phyloP scores from a whole-genome alignment of 2,329 filamentous ascomycete species.

The Scortechinia acanthostroma region DNA sequence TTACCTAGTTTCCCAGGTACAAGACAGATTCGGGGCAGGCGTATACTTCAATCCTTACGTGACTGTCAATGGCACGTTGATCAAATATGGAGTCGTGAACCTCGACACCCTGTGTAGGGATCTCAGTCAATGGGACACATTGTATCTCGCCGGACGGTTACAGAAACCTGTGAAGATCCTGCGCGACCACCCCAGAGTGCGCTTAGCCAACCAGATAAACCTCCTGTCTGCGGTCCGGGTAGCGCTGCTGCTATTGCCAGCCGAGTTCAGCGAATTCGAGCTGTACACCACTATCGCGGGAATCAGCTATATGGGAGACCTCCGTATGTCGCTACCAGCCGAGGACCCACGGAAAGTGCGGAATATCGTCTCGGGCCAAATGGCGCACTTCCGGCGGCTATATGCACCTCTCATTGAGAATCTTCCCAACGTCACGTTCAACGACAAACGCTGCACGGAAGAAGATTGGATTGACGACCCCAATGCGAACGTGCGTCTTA shows the following conservation, averaged over 20 bases:
- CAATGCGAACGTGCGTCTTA: slow-evolving; percentile 57
- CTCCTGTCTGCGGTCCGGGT: slow-evolving; percentile 85
- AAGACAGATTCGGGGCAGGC: slow-evolving; percentile 83
- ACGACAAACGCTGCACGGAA: slow-evolving; percentile 43
- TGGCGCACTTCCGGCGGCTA: slow-evolving; percentile 82
- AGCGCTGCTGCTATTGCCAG: slow-evolving; percentile 77
- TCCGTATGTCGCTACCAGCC: slow-evolving; percentile 84
- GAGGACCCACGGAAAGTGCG: slow-evolving; percentile 88
- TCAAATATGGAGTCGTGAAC: slow-evolving; percentile 97
- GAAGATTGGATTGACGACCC: slow-evolving; percentile 58
- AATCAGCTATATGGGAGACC: slow-evolving; percentile 89
- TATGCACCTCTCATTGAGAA: slow-evolving; percentile 86
- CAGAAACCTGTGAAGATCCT: slow-evolving; percentile 98
- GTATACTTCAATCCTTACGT: slow-evolving; percentile 98
- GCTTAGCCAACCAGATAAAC: slow-evolving; percentile 92
- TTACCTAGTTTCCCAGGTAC: slow-evolving; percentile 74
- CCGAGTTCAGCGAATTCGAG: slow-evolving; percentile 76
- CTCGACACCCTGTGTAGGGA: slow-evolving; percentile 82
- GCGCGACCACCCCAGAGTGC: slow-evolving; percentile 83
- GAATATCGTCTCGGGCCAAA: slow-evolving; percentile 89
- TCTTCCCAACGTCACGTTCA: slow-evolving; percentile 79
- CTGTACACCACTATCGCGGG: slow-evolving; percentile 87
- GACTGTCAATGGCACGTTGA: slow-evolving; percentile 86
- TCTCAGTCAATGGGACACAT: slow-evolving; percentile 81
- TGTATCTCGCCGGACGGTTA: slow-evolving; percentile 91